phyloP scores from a whole-genome alignment of 345 rosid genomes.

The Aegle marmelos region DNA sequence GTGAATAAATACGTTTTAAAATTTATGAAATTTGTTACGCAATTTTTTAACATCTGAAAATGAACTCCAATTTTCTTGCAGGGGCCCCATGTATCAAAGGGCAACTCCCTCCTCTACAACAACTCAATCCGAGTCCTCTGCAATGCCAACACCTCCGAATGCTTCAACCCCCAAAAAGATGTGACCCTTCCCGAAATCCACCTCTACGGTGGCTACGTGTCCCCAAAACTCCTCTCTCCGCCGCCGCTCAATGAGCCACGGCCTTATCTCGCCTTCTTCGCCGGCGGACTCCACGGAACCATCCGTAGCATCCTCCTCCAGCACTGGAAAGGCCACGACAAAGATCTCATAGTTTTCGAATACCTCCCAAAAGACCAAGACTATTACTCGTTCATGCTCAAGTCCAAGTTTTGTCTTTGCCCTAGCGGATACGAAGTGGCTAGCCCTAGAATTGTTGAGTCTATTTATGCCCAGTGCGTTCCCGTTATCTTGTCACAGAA shows the following conservation, averaged over 20 bases:
- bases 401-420: constrained; percentile 80
- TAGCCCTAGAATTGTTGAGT: constrained; percentile 85
- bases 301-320: constrained; percentile 60
- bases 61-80: constrained; percentile 16
- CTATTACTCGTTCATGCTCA: constrained; percentile 64
- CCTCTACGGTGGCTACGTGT: constrained; percentile 50
- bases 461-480: constrained; percentile 77
- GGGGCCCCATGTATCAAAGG: constrained; percentile 77
- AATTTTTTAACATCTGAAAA: neutral
- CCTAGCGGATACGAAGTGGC: constrained; percentile 96
- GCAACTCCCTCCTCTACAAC: constrained; percentile 42
- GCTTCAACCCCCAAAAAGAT: constrained; percentile 72
- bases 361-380: constrained; percentile 66
- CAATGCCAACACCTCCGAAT: constrained; percentile 93
- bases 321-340: constrained; percentile 71
- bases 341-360: constrained; percentile 52
- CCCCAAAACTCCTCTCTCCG: constrained; percentile 43
- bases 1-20: no score
- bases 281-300: constrained; percentile 80
- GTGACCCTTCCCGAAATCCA: constrained; percentile 74
- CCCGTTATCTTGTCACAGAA: constrained; percentile 75
- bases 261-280: constrained; percentile 69
- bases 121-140: constrained; percentile 80
- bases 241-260: constrained; percentile 38
- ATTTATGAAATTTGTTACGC: neutral